Percentiles rank a stretch among this genome's conserved stretches.
These are phyloP conservation scores for Xylaria sp. DNA, from an alignment of 2,329 filamentous ascomycete genomes.

Conservation along the genomic window DNA sequence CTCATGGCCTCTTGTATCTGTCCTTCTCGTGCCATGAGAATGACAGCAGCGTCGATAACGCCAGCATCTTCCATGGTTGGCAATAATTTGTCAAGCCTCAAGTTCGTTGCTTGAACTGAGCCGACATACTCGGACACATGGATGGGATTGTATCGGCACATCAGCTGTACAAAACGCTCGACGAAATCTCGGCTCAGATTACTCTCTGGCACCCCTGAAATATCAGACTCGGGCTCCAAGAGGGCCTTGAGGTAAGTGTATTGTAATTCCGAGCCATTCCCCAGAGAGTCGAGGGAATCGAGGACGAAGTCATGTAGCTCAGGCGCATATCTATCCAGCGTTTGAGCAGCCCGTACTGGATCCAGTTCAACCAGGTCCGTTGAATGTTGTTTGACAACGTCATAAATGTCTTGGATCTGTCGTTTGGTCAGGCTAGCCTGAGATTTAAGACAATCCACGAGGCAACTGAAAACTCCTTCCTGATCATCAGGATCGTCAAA, in stretches of 20 bases:
- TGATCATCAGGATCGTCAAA: constrained; percentile 86
- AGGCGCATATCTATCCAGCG: constrained; percentile 69
- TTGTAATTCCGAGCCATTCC: constrained; percentile 71
- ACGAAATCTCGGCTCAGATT: constrained; percentile 69
- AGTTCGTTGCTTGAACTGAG: constrained; percentile 77
- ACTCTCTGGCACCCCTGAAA: constrained; percentile 48
- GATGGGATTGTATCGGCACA: constrained; percentile 84
- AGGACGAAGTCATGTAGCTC: constrained; percentile 76
- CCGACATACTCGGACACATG: constrained; percentile 90
- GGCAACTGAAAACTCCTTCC: constrained; percentile 79
- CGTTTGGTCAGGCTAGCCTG: constrained; percentile 72
- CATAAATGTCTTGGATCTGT: constrained; percentile 77
- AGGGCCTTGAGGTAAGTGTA: constrained; percentile 81
- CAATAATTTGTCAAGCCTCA: constrained; percentile 82
- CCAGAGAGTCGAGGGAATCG: constrained; percentile 69
- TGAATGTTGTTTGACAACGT: constrained; percentile 73
- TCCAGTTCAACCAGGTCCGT: constrained; percentile 74
- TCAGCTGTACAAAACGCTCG: constrained; percentile 88
- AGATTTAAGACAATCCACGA: constrained; percentile 77
- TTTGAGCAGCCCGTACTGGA: constrained; percentile 71
- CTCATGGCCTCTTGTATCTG: constrained; percentile 85
- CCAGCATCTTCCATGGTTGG: constrained; percentile 90
- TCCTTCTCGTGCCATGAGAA: constrained; percentile 90
- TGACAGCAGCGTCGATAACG: constrained; percentile 90
- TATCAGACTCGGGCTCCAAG: constrained; percentile 69